Conservation (phyloP, 768 basidiomycete genomes). For the Hypholoma sublateritium region DNA sequence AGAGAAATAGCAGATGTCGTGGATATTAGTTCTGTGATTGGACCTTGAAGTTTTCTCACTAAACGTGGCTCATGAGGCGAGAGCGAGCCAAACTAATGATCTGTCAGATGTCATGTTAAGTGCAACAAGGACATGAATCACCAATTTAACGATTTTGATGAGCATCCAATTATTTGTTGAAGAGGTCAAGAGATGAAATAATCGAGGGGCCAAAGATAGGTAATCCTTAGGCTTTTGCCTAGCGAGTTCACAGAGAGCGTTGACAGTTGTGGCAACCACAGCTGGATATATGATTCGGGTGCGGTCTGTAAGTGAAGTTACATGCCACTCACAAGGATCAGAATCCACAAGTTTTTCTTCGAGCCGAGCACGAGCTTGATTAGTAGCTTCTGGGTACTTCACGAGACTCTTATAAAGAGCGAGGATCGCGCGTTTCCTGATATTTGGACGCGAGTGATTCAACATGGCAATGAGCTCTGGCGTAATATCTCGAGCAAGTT, state of each 20-base stretch:
- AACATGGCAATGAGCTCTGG: conserved; percentile 85
- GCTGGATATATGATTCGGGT: conserved; percentile 40
- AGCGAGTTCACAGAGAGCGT: conserved; percentile 91
- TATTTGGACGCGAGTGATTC: conserved; percentile 84
- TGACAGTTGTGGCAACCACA: conserved; percentile 92
- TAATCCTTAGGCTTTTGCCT: conserved; percentile 78
- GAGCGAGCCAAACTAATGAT: conserved; percentile 81
- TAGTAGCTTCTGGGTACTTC: conserved; percentile 79
- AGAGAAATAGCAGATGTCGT: conserved; percentile 95
- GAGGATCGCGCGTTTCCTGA: conserved; percentile 89
- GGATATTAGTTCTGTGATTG: conserved; percentile 93
- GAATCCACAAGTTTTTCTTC: conserved; percentile 81
- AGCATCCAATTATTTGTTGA: conserved; percentile 99
- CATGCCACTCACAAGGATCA: conserved; percentile 54
- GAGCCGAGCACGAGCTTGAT: conserved; percentile 64
- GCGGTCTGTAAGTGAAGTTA: not conserved
- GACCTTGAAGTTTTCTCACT: conserved; percentile 91
- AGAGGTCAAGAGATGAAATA: conserved; percentile 91
- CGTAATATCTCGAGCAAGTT: conserved; percentile 88
- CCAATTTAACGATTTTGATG: conserved; percentile 97
- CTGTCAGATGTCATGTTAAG: conserved; percentile 4
- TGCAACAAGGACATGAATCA: conserved; percentile 27
- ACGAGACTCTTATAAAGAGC: conserved; percentile 78
- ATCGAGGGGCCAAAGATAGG: conserved; percentile 83
- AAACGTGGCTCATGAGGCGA: conserved; percentile 91